Evolutionary conservation across 169 alveolate species (phyloP), one percentile per base, ranked within the genome.

Genomic region (Plasmodium yoelii): DNA sequence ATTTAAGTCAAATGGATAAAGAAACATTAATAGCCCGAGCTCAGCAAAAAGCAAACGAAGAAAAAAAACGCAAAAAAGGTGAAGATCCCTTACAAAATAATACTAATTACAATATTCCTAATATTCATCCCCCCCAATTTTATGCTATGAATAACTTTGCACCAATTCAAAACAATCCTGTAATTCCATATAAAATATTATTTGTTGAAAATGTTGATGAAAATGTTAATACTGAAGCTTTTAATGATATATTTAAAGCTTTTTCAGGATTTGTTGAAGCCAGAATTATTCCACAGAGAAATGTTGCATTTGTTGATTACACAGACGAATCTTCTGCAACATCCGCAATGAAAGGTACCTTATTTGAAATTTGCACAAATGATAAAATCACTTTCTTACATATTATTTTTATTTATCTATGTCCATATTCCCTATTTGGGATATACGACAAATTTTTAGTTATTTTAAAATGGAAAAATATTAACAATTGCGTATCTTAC

Each of bases 171-270:
- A 26, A 19, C 42, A 46, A 57, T 53, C 61, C 73, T 39, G 91
- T 87, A 19, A 19, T 80, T 42, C 88, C 94, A 55, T 65, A 92
- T 82, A 93, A 93, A 88, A 88, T 92, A 10, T 55, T 95, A 53
- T 95, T 95, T 72, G 96, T 95, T 61, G 97, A 95, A 88, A 88
- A 92, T 55, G 93, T 95, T 63, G 96, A 95, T 5, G 96, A 92
- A 53, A 93, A 88, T 55, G 95, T 93, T 47, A 88, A 90, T 53
- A 64, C 82, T 39, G 67, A 86, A 39, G 95, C 86, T 13, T 93
- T 95, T 28, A 67, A 87, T 59, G 89, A 74, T 57, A 59, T 95
- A 61, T 95, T 95, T 70, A 80, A 90, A 69, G 67, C 68, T 26
- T 80, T 87, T 68, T 87, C 94, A 28, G 97, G 97, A 22, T 93